Percentiles rank a stretch among this genome's conserved stretches.
Evolutionary conservation across 2,329 filamentous ascomycete species (phyloP).

Genomic region (Fusarium falciforme): DNA sequence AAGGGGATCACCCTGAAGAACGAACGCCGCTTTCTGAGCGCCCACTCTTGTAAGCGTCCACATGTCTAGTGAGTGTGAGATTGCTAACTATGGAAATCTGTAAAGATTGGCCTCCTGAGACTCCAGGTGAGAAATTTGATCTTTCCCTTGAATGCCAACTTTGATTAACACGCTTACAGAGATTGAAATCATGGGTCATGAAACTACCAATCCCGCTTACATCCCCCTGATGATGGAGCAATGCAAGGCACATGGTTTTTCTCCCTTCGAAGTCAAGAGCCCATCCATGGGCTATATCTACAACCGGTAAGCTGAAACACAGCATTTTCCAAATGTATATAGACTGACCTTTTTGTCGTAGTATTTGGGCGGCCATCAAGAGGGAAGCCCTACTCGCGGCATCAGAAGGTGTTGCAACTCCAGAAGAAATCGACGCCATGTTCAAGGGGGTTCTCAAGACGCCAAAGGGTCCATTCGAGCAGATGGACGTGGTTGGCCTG

Average conservation of each 20-base stretch:
- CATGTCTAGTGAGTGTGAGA: too few relatives aligned
- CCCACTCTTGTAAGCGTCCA: constrained; percentile 54
- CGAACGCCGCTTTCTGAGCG: constrained; percentile 52
- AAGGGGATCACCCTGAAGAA: constrained; percentile 49
- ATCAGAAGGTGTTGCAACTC: constrained; percentile 45
- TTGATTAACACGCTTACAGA: constrained; percentile 7
- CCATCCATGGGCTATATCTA: constrained; percentile 49
- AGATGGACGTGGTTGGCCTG: constrained; percentile 47
- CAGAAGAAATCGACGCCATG: constrained; percentile 47
- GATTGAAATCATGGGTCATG: constrained; percentile 49
- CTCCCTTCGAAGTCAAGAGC: constrained; percentile 45
- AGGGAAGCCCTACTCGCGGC: constrained; percentile 47
- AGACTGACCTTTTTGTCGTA: background rate
- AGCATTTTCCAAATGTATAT: background rate
- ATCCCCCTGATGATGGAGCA: constrained; percentile 41
- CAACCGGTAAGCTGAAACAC: constrained; percentile 37
- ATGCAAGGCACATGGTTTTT: constrained; percentile 45
- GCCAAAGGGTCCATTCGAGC: constrained; percentile 46
- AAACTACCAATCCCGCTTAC: constrained; percentile 33
- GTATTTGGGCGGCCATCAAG: constrained; percentile 50
- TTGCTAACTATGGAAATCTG: background rate
- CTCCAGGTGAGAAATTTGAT: constrained; percentile 30
- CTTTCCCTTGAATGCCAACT: accelerated
- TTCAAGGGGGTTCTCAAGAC: constrained; percentile 47
- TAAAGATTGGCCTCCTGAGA: constrained; percentile 49